Evolutionary conservation across 2,329 filamentous ascomycete species (phyloP), one percentile per base, ranked within the genome.

Genomic region (Cercospora canescens): DNA sequence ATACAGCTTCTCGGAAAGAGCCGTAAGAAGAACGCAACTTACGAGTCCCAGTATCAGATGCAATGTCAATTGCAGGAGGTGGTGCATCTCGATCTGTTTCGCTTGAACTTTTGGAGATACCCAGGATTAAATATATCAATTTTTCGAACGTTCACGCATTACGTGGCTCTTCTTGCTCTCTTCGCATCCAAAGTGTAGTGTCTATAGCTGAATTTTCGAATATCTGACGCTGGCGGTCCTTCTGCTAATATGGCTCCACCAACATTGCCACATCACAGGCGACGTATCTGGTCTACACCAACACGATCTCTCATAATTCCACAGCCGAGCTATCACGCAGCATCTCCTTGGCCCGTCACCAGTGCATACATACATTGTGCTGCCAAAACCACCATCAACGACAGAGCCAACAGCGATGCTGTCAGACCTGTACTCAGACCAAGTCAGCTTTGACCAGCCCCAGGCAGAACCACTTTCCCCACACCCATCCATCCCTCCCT

Each of bases 401-500:
- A 24, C 18, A 52, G 14, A 1, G 26, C 0, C 5, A 59, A 48
- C 9, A 18, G 12, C 16, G 45, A n/a, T 45, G 34, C 7, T 14
- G 16, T n/a, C 16, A 16, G 9, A 18, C 4, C 9, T 32, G n/a
- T 6, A 12, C 28, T 8, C 12, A 41, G 21, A 18, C 28, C 52
- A 60, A 63, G 60, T 63, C 65, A 62, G 9, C 34, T 62, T n/a
- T 11, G n/a, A 7, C n/a, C 5, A 16, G 24, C 12, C 14, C 24
- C 32, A 16, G 58, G 58, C 14, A 66, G n/a, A 7, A 41, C 55
- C n/a, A 74, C 64, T 60, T 66, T 71, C 28, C 54, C 62, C 9
- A 76, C 64, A 16, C 74, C 73, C 39, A 75, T 74, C 75, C 75
- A 77, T 7, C 74, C 75, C 50, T 73, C 70, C 26, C 52, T 69